These are phyloP conservation scores for Aciculoconidium aculeatum DNA, from an alignment of 805 yeast species.

Conservation along the genomic window DNA sequence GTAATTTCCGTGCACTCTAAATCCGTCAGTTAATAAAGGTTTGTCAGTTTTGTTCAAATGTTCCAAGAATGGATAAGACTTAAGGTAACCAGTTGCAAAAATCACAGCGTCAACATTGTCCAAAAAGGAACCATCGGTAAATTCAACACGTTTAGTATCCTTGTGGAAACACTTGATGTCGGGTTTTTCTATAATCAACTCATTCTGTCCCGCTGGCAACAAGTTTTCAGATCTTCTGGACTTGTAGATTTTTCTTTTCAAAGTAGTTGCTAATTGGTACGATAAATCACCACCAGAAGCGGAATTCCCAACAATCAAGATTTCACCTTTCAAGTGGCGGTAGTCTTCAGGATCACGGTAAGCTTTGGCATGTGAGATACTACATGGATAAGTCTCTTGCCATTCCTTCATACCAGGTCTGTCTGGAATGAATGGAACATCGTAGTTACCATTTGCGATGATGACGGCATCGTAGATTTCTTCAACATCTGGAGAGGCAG, in stretches of 20 bases:
- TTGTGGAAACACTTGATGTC: conserved; percentile 38
- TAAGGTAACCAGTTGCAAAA: conserved; percentile 36
- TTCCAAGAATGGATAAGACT: conserved; percentile 29
- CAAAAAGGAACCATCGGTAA: conserved; percentile 20
- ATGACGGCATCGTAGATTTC: conserved; percentile 33
- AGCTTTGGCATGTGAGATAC: conserved; percentile 30
- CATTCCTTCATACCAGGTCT: conserved; percentile 27
- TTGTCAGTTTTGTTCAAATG: conserved; percentile 10
- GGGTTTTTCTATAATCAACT: conserved; percentile 35
- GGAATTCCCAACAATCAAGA: conserved; percentile 68
- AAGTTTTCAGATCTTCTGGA: conserved; percentile 42
- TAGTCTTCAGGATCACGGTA: conserved; percentile 21
- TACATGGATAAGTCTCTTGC: conserved; percentile 17
- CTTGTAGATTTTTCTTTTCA: conserved; percentile 40
- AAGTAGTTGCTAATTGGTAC: conserved; percentile 46
- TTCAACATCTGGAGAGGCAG: conserved; percentile 8
- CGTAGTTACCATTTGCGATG: conserved; percentile 35
- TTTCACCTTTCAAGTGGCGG: conserved; percentile 24
- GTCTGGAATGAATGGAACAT: conserved; percentile 30
- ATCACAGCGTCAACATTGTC: conserved; percentile 22
- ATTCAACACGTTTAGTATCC: conserved; percentile 19
- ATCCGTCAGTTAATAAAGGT: conserved; percentile 25
- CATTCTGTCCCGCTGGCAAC: conserved; percentile 41
- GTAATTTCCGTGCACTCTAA: conserved; percentile 32
- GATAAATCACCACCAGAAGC: conserved; percentile 74